Evolutionary conservation across 495 filamentous ascomycete species (phyloP), one percentile per base, ranked within the genome.

Genomic region (Penicillium mononematosum): DNA sequence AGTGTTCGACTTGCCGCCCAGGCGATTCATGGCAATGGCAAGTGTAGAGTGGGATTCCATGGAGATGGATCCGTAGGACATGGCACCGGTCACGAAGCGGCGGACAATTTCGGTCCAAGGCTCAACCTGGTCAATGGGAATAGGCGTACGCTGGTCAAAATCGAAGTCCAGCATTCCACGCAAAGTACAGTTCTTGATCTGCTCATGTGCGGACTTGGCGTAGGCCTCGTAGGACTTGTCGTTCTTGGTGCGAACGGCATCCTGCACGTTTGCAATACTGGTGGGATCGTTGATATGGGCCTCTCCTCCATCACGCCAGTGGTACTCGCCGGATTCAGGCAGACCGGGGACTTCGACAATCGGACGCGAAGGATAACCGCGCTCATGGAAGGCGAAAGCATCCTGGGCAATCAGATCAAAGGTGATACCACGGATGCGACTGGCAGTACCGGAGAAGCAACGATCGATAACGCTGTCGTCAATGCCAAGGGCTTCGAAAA

Each of bases 141-240:
- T 89, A 19, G 93, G 86, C 5, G 80, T 85, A 55, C 82, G 78
- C 59, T 95, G 88, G 27, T 97, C 94, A 66, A 96, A 99, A 73
- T 94, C 90, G 75, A 99, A 99, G 70, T 99, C 94, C 24, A 99
- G 86, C 80, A 99, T 83, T 58, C 94, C 94, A 64, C 94, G 91
- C 4, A 99, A 84, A 12, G 94, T 99, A 76, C 94, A 99, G 64
- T 91, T 85, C 79, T 98, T 99, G 78, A 98, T 97, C 68, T 93
- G 89, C 78, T 99, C 95, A 67, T 97, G 96, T 63, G 92, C 92
- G 8, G 91, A 86, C 56, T 87, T 84, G 6, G 94, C 96, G 67
- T 99, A 99, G 0, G 94, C 94, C 73, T 98, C 94, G 69, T 99
- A 99, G 0, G 94, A 98, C 76, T 97, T 98, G 84, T 98, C 94